Conservation (phyloP, 306 rosid genomes). For the Acacia confusa region DNA sequence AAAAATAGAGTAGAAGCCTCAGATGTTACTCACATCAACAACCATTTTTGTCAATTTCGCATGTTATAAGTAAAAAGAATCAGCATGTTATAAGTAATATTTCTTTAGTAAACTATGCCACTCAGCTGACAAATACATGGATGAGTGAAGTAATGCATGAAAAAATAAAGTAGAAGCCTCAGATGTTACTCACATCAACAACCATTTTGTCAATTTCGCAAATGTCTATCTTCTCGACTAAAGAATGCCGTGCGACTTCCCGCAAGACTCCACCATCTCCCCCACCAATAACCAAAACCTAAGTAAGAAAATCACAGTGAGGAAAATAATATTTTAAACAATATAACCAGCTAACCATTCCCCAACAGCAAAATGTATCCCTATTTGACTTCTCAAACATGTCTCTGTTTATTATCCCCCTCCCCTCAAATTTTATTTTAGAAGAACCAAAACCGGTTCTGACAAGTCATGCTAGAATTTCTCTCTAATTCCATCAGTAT, state of each 20-base stretch:
- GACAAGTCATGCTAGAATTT: constrained; percentile 5
- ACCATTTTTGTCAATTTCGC: constrained; percentile 99
- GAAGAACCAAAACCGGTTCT: not conserved
- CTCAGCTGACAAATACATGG: not conserved
- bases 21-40: constrained; percentile 64
- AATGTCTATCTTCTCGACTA: constrained; percentile 81
- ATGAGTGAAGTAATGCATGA: not conserved
- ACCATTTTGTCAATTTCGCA: constrained; percentile 99
- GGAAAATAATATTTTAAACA: constrained; percentile 25
- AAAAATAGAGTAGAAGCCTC: constrained; percentile 16
- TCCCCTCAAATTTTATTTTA: not conserved
- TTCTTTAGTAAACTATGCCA: not conserved
- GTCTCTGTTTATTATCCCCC: not conserved
- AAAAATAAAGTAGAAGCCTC: constrained; percentile 14
- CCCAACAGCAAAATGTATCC: not conserved
- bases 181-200: constrained; percentile 65
- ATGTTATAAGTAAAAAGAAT: constrained; percentile 11
- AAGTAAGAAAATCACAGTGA: constrained; percentile 24
- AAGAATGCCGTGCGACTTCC: constrained; percentile 91
- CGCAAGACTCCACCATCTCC: constrained; percentile 99
- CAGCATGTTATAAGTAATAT: not conserved
- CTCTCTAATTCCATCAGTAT: not conserved
- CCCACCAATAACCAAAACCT: constrained; percentile 99
- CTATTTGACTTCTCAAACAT: not conserved
- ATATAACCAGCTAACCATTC: not conserved